These are phyloP conservation scores for Lavandula angustifolia DNA, from an alignment of 257 asterid species.

Conservation along the genomic window DNA sequence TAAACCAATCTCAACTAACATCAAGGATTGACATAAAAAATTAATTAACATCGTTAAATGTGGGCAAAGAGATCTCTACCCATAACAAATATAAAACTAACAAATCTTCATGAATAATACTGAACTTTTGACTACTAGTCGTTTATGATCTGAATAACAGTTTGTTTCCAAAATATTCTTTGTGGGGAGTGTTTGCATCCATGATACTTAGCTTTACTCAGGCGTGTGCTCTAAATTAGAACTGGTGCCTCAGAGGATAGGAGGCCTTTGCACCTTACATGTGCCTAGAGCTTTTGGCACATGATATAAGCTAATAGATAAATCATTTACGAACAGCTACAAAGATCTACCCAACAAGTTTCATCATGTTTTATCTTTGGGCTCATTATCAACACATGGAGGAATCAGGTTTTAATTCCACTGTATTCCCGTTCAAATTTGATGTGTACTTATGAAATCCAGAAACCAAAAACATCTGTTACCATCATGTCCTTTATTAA, in stretches of 20 bases:
- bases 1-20: slow-evolving; percentile 7
- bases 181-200: no score
- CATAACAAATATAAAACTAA: no score
- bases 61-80: background rate
- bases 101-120: no score
- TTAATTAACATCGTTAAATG: no score
- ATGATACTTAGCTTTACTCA: no score
- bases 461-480: slow-evolving; percentile 11
- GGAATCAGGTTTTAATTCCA: slow-evolving; percentile 6
- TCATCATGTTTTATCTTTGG: background rate
- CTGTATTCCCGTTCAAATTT: slow-evolving; percentile 8
- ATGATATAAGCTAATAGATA: background rate
- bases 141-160: no score
- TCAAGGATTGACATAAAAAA: slow-evolving; percentile 2
- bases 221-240: no score
- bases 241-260: no score
- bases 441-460: slow-evolving; percentile 6
- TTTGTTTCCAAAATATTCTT: no score
- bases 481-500: slow-evolving; percentile 3
- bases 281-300: background rate
- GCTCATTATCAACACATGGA: slow-evolving; percentile 10
- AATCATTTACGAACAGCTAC: background rate
- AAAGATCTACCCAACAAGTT: background rate
- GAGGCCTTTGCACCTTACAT: background rate
- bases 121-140: no score